phyloP scores from a whole-genome alignment of 78 protist genomes.

The Dictyostelium firmibasis region DNA sequence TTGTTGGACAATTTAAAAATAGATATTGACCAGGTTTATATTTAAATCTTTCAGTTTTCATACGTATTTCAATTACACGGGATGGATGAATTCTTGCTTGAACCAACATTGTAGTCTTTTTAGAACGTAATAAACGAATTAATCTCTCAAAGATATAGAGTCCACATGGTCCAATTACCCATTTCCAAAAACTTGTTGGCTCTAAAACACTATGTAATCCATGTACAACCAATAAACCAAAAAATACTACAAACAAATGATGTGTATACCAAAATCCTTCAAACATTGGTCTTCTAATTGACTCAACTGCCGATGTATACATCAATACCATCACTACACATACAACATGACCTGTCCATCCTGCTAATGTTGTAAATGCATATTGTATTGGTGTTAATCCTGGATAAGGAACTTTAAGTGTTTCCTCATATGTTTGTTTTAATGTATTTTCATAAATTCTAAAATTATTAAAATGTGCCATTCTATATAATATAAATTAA shows the following conservation, averaged over 20 bases:
- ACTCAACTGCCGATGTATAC: constrained; percentile 84
- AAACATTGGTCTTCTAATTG: constrained; percentile 85
- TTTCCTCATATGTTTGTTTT: not conserved
- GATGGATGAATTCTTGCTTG: constrained; percentile 85
- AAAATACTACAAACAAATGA: constrained; percentile 92
- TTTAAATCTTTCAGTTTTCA: constrained; percentile 67
- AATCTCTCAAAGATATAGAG: constrained; percentile 89
- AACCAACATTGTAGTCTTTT: constrained; percentile 34
- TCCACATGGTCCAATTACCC: constrained; percentile 86
- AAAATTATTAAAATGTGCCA: constrained; percentile 74
- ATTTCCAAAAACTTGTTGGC: constrained; percentile 84
- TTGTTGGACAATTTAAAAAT: constrained; percentile 88
- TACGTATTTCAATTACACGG: constrained; percentile 81
- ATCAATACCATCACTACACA: constrained; percentile 87
- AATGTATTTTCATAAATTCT: not conserved
- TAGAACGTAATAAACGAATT: constrained; percentile 66
- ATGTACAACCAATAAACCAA: constrained; percentile 85
- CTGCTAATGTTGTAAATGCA: constrained; percentile 61
- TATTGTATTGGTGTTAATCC: not conserved
- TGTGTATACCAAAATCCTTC: constrained; percentile 95
- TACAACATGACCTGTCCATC: constrained; percentile 86
- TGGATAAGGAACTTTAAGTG: not conserved
- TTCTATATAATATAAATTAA: not conserved
- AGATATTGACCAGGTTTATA: constrained; percentile 93
- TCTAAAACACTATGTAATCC: constrained; percentile 79